Evolutionary conservation across 2,329 filamentous ascomycete species (phyloP), one percentile per base, ranked within the genome.

Genomic region (Aspergillus fumigatus): DNA sequence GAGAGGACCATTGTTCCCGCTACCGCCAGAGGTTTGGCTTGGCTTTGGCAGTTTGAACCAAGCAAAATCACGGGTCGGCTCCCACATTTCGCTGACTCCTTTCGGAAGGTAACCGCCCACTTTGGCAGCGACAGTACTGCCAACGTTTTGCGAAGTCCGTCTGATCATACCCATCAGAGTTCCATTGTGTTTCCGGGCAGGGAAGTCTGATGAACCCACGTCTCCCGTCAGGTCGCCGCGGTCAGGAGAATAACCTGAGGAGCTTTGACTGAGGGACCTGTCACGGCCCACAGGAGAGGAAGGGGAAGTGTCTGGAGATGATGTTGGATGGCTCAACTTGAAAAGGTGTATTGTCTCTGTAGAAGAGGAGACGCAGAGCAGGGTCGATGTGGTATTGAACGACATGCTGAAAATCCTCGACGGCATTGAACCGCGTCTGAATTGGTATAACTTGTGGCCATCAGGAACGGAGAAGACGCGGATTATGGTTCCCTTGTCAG

Each of bases 391-490:
- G 51, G 92, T 87, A 73, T 99, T 99, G 77, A 99, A 99, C 1
- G 92, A 96, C 92, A 99, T 97, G 83, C 92, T 96, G 77, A 92
- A 97, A 65, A 99, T 99, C 43, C 90, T 88, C 1, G 92, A 92
- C 0, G 94, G 94, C 74, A 97, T 97, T 2, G 93, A 97, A 47
- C 94, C 94, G 62, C 94, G 86, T 58, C 94, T 86, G 76, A 99
- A 99, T 71, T 99, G 93, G 73, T 92, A 97, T 19, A 99, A 82
- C 73, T 97, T 99, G 68, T 93, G 88, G 10, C 90, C 94, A 61
- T 87, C 86, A 2, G 94, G 94, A 1, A 99, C 85, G 1, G 90
- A 91, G 74, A 99, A 99, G 52, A 99, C 92, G 17, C 94, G 87
- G 62, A 99, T 96, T 59, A 99, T 96, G 0, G 94, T 99, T 62